phyloP scores from a whole-genome alignment of 2,329 filamentous ascomycete genomes.

The Talaromyces piceae region DNA sequence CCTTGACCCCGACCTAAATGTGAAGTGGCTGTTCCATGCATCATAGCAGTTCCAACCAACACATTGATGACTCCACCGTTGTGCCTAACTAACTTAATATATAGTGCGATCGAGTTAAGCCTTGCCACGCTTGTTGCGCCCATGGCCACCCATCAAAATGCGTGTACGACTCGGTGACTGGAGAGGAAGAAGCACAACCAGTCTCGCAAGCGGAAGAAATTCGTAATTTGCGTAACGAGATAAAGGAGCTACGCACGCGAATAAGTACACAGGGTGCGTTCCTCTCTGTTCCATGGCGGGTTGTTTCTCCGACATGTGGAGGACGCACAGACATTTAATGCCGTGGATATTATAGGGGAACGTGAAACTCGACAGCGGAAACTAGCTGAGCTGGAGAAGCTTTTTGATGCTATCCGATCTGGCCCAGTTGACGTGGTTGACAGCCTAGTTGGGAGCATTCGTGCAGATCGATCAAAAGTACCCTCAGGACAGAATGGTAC shows the following conservation, averaged over 20 bases:
- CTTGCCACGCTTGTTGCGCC: constrained; percentile 33
- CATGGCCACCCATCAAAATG: constrained; percentile 34
- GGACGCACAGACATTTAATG: not conserved
- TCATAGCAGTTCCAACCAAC: not conserved
- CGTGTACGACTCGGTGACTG: constrained; percentile 24
- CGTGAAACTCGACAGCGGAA: constrained; percentile 18
- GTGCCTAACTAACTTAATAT: not conserved
- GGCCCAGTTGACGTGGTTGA: constrained; percentile 25
- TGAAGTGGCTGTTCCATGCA: not conserved
- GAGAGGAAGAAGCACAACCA: constrained; percentile 27
- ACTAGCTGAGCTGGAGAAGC: constrained; percentile 23
- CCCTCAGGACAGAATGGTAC: not conserved
- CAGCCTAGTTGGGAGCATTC: constrained; percentile 24
- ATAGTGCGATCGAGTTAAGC: constrained; percentile 33
- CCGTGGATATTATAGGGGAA: constrained; percentile 9
- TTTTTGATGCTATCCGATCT: constrained; percentile 28
- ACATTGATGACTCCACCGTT: not conserved
- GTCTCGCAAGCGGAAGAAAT: constrained; percentile 33
- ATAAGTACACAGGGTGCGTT: constrained; percentile 22
- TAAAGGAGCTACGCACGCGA: constrained; percentile 22
- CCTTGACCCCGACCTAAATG: not conserved
- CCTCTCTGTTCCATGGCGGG: not conserved
- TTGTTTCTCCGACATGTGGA: not conserved
- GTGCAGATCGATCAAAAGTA: constrained; percentile 16
- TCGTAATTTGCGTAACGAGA: constrained; percentile 26